Conservation (phyloP, 441 rosid genomes). For the Breynia disticha region DNA sequence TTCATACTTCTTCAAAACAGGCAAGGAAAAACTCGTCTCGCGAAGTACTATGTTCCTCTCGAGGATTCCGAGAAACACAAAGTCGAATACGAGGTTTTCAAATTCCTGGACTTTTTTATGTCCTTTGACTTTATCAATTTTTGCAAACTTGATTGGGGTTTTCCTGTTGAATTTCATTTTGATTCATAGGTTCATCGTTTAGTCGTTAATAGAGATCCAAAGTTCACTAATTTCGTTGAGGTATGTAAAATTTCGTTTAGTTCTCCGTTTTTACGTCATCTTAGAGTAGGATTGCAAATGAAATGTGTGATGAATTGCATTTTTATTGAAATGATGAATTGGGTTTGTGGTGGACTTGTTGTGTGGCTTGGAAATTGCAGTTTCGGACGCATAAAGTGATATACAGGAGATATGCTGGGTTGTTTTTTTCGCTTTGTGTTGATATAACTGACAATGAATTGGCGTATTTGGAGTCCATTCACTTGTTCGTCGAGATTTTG, state of each 20-base stretch:
- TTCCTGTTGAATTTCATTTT: background rate
- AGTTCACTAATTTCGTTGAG: constrained; percentile 95
- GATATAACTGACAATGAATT: constrained; percentile 92
- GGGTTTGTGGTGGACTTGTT: background rate
- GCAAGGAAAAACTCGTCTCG: constrained; percentile 99
- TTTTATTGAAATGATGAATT: background rate
- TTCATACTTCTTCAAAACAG: constrained; percentile 95
- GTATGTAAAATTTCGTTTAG: constrained; percentile 9
- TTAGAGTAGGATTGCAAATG: too few relatives aligned
- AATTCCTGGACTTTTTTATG: background rate
- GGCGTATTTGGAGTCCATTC: constrained; percentile 92
- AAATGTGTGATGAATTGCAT: too few relatives aligned
- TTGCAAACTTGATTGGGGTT: constrained; percentile 4
- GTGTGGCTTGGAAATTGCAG: constrained; percentile 29
- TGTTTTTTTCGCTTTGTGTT: constrained; percentile 86
- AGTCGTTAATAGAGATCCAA: constrained; percentile 92
- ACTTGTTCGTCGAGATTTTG: constrained; percentile 89
- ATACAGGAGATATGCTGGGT: constrained; percentile 91
- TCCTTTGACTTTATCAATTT: background rate
- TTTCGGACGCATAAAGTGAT: constrained; percentile 93
- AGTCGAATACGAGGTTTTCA: constrained; percentile 86
- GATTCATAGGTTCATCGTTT: constrained; percentile 78
- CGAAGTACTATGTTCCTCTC: constrained; percentile 95
- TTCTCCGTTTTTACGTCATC: background rate
- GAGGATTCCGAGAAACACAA: constrained; percentile 98